Conservation (phyloP, 1,139 yeast species). For the Trichomonascaceae sp. region DNA sequence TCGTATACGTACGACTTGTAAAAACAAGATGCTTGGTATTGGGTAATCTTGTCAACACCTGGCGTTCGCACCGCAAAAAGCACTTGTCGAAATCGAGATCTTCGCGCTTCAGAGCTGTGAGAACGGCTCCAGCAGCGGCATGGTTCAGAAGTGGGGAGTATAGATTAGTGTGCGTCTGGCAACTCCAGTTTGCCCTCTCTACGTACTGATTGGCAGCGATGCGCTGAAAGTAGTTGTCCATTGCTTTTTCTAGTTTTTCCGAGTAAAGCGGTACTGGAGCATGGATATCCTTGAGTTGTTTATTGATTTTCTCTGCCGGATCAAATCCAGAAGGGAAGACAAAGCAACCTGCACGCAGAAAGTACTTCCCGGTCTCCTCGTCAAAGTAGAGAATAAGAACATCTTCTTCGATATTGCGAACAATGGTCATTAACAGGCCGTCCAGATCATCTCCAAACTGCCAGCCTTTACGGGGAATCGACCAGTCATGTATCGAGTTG, state of each 20-base stretch:
- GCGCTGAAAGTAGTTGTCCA: conserved; percentile 48
- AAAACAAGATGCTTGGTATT: conserved; percentile 40
- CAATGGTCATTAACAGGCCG: conserved; percentile 32
- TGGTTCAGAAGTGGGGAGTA: conserved; percentile 42
- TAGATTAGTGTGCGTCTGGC: conserved; percentile 41
- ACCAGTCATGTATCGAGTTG: conserved; percentile 12
- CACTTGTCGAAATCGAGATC: conserved; percentile 43
- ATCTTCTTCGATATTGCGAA: conserved; percentile 53
- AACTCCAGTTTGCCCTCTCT: conserved; percentile 48
- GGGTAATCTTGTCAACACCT: conserved; percentile 46
- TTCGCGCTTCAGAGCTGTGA: conserved; percentile 29
- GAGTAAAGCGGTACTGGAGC: conserved; percentile 52
- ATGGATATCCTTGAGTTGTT: conserved; percentile 33
- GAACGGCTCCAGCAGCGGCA: conserved; percentile 22
- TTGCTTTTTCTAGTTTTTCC: conserved; percentile 39
- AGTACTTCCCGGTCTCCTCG: conserved; percentile 42
- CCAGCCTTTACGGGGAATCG: conserved; percentile 12
- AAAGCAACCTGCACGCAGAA: conserved; percentile 49
- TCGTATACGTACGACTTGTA: conserved; percentile 50
- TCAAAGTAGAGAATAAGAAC: conserved; percentile 45
- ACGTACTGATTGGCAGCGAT: conserved; percentile 40
- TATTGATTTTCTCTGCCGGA: conserved; percentile 40
- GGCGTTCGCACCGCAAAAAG: conserved; percentile 50
- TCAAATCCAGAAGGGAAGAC: conserved; percentile 70
- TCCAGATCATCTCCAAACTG: conserved; percentile 3